These are phyloP conservation scores for Penicillium paradoxum DNA, from an alignment of 495 filamentous ascomycete species.

Conservation along the genomic window DNA sequence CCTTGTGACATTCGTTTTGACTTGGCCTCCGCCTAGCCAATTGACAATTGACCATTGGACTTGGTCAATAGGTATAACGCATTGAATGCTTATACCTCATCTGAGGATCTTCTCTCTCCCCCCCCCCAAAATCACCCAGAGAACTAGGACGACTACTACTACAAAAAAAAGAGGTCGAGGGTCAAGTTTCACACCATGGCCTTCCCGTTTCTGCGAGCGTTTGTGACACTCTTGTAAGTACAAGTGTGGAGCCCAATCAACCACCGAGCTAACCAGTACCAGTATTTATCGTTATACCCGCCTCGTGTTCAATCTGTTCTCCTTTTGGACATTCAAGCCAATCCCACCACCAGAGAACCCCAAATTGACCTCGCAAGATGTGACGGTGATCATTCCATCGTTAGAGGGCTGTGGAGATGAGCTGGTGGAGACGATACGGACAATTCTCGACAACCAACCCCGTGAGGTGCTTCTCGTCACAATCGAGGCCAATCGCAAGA, in stretches of 20 bases:
- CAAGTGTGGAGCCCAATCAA: background rate
- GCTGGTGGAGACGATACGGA: constrained; percentile 55
- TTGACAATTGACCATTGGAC: constrained; percentile 5
- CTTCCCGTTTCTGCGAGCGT: constrained; percentile 44
- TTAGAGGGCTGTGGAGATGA: constrained; percentile 59
- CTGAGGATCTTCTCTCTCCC: too few relatives aligned
- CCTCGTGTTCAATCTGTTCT: constrained; percentile 58
- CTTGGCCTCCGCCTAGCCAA: background rate
- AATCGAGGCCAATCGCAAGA: constrained; percentile 56
- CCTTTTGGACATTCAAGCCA: constrained; percentile 61
- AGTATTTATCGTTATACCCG: constrained; percentile 61
- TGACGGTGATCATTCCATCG: constrained; percentile 69
- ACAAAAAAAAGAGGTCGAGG: background rate
- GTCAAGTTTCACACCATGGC: constrained; percentile 28
- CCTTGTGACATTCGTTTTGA: constrained; percentile 24
- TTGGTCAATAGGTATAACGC: background rate
- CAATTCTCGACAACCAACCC: constrained; percentile 52
- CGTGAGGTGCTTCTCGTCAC: constrained; percentile 59
- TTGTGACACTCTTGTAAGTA: constrained; percentile 47
- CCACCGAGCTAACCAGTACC: constrained; percentile 11
- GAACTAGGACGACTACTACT: too few relatives aligned
- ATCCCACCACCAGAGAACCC: constrained; percentile 58
- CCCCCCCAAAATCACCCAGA: too few relatives aligned
- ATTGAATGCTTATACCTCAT: background rate
- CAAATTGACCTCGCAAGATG: constrained; percentile 60